Evolutionary conservation across 352 stramenopile genomes (phyloP).

Genomic region (Phytopythium delawarense): DNA sequence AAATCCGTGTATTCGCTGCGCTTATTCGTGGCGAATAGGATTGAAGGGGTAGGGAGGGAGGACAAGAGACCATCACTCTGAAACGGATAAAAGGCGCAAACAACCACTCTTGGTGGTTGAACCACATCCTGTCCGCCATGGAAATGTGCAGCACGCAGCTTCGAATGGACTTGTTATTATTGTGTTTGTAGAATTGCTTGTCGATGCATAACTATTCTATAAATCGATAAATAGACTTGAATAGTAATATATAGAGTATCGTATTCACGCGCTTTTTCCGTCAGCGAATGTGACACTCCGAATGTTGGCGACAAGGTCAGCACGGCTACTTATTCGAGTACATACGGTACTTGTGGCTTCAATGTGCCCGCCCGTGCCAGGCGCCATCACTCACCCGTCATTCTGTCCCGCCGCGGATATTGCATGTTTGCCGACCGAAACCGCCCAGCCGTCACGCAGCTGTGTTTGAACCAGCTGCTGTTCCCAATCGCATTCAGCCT

Average conservation of each 20-base stretch:
- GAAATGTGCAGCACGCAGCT: too few species aligned
- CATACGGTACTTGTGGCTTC: not conserved
- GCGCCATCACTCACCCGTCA: not conserved
- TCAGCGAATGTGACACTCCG: not conserved
- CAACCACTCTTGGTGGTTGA: slow-evolving; percentile 13
- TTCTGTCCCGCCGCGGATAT: not conserved
- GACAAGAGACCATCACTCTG: slow-evolving; percentile 27
- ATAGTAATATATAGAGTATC: too few species aligned
- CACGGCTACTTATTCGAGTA: not conserved
- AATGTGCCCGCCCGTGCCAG: not conserved
- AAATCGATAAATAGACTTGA: too few species aligned
- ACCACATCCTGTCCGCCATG: slow-evolving; percentile 4
- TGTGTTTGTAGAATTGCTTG: too few species aligned
- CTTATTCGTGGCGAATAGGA: slow-evolving; percentile 11
- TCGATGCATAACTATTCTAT: too few species aligned
- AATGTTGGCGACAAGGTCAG: not conserved
- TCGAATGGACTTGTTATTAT: too few species aligned
- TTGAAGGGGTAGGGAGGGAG: slow-evolving; percentile 8
- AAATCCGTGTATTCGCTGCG: not conserved
- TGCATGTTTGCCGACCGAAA: too few species aligned
- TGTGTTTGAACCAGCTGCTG: too few species aligned
- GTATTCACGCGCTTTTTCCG: not conserved
- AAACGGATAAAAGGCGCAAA: not conserved
- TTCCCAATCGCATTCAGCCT: too few species aligned
- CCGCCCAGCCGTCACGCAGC: too few species aligned